Conservation (phyloP, 176 grass and related monocot genomes). For the Panicum miliaceum region DNA sequence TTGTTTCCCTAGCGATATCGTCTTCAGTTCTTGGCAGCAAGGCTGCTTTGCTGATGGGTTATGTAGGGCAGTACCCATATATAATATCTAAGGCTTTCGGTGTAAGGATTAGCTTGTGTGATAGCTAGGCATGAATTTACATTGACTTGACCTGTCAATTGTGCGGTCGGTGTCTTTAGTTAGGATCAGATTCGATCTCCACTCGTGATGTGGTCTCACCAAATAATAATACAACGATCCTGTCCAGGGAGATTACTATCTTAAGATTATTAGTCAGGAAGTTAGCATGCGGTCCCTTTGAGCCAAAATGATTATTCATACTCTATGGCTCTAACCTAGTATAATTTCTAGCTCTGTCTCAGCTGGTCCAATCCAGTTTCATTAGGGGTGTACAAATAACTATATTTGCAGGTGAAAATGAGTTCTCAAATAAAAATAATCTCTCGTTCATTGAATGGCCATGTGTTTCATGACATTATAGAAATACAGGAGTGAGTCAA, state of each 20-base stretch:
- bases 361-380: no score
- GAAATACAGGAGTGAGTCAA: not conserved
- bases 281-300: no score
- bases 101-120: not conserved
- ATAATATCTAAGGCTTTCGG: not conserved
- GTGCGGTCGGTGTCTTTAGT: not conserved
- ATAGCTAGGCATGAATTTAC: not conserved
- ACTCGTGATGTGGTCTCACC: not conserved
- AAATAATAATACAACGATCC: not conserved
- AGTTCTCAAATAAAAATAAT: not conserved
- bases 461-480: not conserved
- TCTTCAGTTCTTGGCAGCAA: not conserved
- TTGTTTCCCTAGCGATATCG: not conserved
- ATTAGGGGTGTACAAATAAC: no score
- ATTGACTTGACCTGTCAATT: conserved; percentile 27
- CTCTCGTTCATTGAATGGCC: not conserved
- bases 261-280: no score
- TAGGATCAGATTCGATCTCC: not conserved
- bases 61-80: not conserved
- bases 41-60: conserved; percentile 7
- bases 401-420: no score
- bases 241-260: not conserved
- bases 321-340: no score
- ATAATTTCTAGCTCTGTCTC: no score
- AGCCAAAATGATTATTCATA: no score